These are phyloP conservation scores for Nicotiana rustica DNA, from an alignment of 305 asterid species.

Conservation along the genomic window DNA sequence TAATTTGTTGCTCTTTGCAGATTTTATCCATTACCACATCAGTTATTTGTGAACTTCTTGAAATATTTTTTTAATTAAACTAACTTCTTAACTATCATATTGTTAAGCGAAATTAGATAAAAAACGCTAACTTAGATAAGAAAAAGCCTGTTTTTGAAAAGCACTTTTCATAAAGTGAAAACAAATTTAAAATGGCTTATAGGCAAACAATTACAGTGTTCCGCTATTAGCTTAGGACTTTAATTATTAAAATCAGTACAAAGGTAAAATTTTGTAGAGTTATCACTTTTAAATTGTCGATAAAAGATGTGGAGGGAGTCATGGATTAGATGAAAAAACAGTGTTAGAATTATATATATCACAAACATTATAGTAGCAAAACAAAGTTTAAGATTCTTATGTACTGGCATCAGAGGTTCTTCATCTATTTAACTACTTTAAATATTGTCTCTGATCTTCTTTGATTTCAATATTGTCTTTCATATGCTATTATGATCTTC, in stretches of 20 bases:
- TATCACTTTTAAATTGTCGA: too few species aligned
- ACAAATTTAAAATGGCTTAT: neutral
- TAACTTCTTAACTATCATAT: neutral
- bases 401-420: too few species aligned
- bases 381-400: too few species aligned
- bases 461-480: neutral
- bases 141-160: too few species aligned
- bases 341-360: too few species aligned
- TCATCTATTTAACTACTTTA: neutral
- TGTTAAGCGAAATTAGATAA: neutral
- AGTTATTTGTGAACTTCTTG: neutral
- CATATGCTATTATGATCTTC: neutral
- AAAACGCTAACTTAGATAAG: neutral
- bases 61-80: too few species aligned
- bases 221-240: neutral
- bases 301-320: too few species aligned
- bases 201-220: neutral
- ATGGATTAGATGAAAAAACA: too few species aligned
- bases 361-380: too few species aligned
- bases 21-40: neutral
- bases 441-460: neutral
- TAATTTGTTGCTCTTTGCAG: neutral
- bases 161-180: neutral
- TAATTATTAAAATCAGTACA: neutral
- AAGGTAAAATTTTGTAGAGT: too few species aligned